Evolutionary conservation across 1,284 basidiomycete species (phyloP), one percentile per base, ranked within the genome.

Genomic region (Entoloma clypeatum): DNA sequence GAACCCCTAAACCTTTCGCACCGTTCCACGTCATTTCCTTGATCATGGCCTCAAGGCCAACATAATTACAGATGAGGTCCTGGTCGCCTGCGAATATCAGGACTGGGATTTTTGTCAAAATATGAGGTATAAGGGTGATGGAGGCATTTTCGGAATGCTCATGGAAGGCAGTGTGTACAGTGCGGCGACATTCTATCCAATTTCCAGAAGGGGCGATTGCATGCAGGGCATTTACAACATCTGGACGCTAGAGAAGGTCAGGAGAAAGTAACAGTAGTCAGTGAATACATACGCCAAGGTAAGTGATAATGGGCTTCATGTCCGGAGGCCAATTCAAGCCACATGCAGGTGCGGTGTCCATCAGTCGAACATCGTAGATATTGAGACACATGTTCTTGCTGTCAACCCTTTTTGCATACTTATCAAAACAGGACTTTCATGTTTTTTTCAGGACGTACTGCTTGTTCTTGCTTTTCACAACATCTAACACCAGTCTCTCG

Each of bases 241-340:
- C 92, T 7, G 65, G 54, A 9, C 88, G 80, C 83, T 93, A 56
- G 6, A 27, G 23, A 30, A 41, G 29, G 4, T 27, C 39, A 18
- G 49, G 17, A 32, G 19, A 48, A 38, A 24, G 17, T 8, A 36
- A 26, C 25, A 23, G 35, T 35, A 6, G 14, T 13, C 27, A 18
- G 4, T 21, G 16, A 13, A 13, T 26, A 31, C 87, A 44, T 60
- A 93, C 92, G 18, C 75, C 78, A 9, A 99, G 77, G 59, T 94
- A 97, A 3, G 69, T 66, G 29, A 83, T 86, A 26, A 97, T 74
- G 34, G 85, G 79, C 7, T 71, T 62, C 17, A 99, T 76, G 51
- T 92, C 91, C n/a, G 85, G 82, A 3, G 95, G 95, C 95, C 95
- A 99, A 63, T 95, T 95, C 91, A 98, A 90, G 1, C 95, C 95